Conservation (phyloP, 768 basidiomycete genomes). For the Boletus reticulatus region DNA sequence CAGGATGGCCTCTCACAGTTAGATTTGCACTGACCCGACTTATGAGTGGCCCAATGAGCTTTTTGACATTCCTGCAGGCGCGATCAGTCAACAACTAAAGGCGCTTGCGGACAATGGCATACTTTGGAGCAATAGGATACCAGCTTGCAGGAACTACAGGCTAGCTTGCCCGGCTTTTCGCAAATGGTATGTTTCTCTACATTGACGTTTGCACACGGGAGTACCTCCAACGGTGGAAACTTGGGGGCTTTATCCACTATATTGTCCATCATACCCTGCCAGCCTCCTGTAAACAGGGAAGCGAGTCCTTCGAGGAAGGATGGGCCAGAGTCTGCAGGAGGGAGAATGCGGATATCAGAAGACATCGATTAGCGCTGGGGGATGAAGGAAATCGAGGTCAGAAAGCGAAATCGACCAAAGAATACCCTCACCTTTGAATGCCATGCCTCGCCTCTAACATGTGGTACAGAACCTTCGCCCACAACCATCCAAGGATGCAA, state of each 20-base stretch:
- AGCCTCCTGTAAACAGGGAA: constrained; percentile 12
- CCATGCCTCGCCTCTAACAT: constrained; percentile 17
- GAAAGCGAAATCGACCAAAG: not conserved
- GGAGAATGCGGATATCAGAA: constrained; percentile 18
- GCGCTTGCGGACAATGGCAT: not conserved
- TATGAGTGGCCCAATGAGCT: constrained; percentile 40
- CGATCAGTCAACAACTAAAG: not conserved
- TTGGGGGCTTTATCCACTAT: constrained; percentile 11
- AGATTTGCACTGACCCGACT: constrained; percentile 26
- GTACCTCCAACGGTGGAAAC: constrained; percentile 23
- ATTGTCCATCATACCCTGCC: constrained; percentile 9
- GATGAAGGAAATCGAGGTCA: not conserved
- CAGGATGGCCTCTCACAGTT: not conserved
- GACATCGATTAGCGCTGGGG: not conserved
- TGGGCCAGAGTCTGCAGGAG: constrained; percentile 12
- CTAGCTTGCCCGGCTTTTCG: constrained; percentile 28
- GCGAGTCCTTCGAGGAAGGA: constrained; percentile 7
- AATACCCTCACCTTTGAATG: not conserved
- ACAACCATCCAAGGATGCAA: not conserved
- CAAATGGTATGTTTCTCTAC: constrained; percentile 24
- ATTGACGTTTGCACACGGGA: constrained; percentile 39
- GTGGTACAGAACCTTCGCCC: constrained; percentile 7
- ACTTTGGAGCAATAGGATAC: constrained; percentile 46
- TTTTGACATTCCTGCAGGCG: constrained; percentile 38
- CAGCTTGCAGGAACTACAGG: constrained; percentile 34